A percentile compares a stretch with the other conserved stretches of the same genome.
Conservation (phyloP, 352 stramenopile species). For the Pythium folliculosum region DNA sequence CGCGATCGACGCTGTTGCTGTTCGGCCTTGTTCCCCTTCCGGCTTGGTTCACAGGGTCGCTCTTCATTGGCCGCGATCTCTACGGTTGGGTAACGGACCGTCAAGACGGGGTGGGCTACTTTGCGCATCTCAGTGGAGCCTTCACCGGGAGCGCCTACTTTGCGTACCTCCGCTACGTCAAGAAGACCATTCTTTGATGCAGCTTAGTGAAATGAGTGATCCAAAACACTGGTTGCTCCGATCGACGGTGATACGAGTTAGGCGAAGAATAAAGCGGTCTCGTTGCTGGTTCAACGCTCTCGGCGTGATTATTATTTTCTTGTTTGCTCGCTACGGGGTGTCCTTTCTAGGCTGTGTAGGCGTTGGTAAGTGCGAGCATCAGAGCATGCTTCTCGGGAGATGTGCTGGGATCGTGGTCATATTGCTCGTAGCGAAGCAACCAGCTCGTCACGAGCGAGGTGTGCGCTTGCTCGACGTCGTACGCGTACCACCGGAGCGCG, state of each 20-base stretch:
- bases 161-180: conserved; percentile 43
- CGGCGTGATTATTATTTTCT: too few species aligned
- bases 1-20: conserved; percentile 69
- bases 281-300: too few species aligned
- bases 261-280: too few species aligned
- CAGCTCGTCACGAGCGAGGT: neutral
- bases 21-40: conserved; percentile 78
- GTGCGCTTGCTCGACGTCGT: conserved; percentile 3
- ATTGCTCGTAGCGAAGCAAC: conserved; percentile 14
- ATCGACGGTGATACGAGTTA: too few species aligned
- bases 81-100: conserved; percentile 55
- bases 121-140: conserved; percentile 73
- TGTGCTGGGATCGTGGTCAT: neutral
- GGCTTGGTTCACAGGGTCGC: conserved; percentile 61
- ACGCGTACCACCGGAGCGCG: conserved; percentile 5
- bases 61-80: conserved; percentile 78
- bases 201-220: too few species aligned
- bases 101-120: conserved; percentile 66
- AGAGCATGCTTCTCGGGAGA: neutral
- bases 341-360: neutral
- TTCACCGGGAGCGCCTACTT: conserved; percentile 64
- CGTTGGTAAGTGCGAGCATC: neutral
- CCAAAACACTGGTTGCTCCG: too few species aligned
- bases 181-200: conserved; percentile 37
- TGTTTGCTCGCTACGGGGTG: too few species aligned